Percentiles rank a stretch among this genome's conserved stretches.
Evolutionary conservation across 371 early-diverging fungal species (phyloP).

Genomic region (Mucor saturninus): DNA sequence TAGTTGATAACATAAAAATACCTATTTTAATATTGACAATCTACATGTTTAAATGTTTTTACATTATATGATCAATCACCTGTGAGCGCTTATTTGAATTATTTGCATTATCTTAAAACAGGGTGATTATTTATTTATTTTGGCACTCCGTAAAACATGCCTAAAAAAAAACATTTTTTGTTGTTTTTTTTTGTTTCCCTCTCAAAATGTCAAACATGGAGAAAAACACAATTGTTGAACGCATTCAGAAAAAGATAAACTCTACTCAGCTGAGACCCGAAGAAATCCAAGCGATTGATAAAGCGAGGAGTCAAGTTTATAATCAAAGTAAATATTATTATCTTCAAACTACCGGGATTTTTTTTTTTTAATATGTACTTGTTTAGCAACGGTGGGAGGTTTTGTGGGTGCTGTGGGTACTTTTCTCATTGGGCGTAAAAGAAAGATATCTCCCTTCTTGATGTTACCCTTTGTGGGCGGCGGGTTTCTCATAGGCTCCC

Average conservation of each 20-base stretch:
- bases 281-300: conserved; percentile 1
- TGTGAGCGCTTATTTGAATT: background rate
- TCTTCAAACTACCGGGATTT: background rate
- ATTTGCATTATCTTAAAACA: no score
- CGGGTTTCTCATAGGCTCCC: conserved; percentile 5
- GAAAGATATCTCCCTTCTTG: conserved; percentile 10
- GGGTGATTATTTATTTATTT: no score
- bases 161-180: background rate
- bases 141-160: no score
- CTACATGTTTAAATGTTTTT: background rate
- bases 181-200: background rate
- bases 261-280: background rate
- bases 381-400: conserved; percentile 2
- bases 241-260: background rate
- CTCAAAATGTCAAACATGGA: background rate
- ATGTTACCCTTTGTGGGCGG: conserved; percentile 8
- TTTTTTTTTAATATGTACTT: background rate
- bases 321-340: background rate
- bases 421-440: conserved; percentile 4
- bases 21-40: background rate
- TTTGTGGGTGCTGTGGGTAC: conserved; percentile 2
- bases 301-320: background rate
- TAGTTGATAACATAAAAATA: background rate
- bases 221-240: background rate
- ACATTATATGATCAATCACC: background rate